These are phyloP conservation scores for Boletus rubropictus DNA, from an alignment of 768 basidiomycete genomes.

Conservation along the genomic window DNA sequence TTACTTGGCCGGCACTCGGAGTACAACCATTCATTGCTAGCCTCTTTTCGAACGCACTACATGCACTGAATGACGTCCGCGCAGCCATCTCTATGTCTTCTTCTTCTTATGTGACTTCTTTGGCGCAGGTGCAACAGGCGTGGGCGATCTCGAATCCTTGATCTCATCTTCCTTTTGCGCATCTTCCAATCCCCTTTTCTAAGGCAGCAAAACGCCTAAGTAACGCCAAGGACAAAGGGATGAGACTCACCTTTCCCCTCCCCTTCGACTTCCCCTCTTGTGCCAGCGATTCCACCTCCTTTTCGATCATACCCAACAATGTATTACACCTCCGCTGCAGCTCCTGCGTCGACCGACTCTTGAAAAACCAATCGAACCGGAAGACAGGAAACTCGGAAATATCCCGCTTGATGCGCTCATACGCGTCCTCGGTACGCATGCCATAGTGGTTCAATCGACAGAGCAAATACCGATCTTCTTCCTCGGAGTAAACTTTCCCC, in stretches of 20 bases:
- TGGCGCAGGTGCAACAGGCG: constrained; percentile 47
- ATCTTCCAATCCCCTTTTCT: constrained; percentile 75
- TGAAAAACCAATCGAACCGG: constrained; percentile 98
- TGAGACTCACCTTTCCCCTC: constrained; percentile 55
- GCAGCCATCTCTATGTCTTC: constrained; percentile 41
- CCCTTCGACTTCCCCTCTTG: constrained; percentile 62
- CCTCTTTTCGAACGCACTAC: no score
- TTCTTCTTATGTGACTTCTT: constrained; percentile 67
- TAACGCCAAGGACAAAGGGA: neutral
- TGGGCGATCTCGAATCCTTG: constrained; percentile 56
- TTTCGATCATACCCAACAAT: constrained; percentile 83
- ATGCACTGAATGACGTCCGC: no score
- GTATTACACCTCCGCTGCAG: constrained; percentile 85
- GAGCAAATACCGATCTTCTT: constrained; percentile 93
- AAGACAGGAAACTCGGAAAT: constrained; percentile 96
- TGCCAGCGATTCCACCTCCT: constrained; percentile 68
- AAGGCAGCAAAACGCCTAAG: constrained; percentile 6
- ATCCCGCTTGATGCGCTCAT: constrained; percentile 93
- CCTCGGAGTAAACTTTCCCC: constrained; percentile 94
- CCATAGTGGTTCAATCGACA: constrained; percentile 88
- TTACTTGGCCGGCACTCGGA: no score
- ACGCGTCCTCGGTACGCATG: constrained; percentile 82
- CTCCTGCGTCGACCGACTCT: constrained; percentile 87
- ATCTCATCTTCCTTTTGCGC: constrained; percentile 43
- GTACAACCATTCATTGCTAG: no score